These are phyloP conservation scores for Hanseniaspora uvarum DNA, from an alignment of 1,139 yeast species.

Conservation along the genomic window DNA sequence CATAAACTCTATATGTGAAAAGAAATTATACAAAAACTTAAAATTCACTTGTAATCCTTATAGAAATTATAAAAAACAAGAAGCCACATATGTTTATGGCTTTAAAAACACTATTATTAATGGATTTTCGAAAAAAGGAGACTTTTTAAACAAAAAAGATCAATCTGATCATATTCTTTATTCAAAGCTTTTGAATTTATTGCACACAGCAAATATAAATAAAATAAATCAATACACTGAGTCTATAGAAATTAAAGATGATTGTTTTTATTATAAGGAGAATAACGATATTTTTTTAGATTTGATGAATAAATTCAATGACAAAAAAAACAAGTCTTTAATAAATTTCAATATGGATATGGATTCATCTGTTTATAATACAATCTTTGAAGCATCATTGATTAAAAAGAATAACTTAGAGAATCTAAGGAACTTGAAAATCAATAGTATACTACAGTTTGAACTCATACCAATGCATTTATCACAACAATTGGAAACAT, in stretches of 20 bases:
- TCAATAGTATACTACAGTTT: not conserved
- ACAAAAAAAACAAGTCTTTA: not conserved
- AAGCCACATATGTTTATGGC: not conserved
- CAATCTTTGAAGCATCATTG: not conserved
- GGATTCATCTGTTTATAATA: not conserved
- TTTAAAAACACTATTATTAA: not conserved
- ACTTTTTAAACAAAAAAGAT: not conserved
- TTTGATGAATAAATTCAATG: not conserved
- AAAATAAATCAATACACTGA: not conserved
- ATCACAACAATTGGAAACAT: not conserved
- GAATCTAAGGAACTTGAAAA: not conserved
- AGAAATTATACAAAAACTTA: not conserved
- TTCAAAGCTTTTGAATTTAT: not conserved
- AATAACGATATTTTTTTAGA: not conserved
- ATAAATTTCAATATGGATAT: not conserved
- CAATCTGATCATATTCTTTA: conserved; percentile 10
- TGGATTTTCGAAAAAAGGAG: not conserved
- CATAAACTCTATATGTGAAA: not conserved
- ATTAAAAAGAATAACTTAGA: not conserved
- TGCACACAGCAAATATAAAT: not conserved
- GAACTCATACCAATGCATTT: not conserved
- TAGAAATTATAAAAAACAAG: not conserved
- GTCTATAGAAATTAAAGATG: not conserved
- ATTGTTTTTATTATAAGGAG: conserved; percentile 1
- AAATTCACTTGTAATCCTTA: not conserved